phyloP scores from a whole-genome alignment of 2,329 filamentous ascomycete genomes.

The Erysiphe pulchra region DNA sequence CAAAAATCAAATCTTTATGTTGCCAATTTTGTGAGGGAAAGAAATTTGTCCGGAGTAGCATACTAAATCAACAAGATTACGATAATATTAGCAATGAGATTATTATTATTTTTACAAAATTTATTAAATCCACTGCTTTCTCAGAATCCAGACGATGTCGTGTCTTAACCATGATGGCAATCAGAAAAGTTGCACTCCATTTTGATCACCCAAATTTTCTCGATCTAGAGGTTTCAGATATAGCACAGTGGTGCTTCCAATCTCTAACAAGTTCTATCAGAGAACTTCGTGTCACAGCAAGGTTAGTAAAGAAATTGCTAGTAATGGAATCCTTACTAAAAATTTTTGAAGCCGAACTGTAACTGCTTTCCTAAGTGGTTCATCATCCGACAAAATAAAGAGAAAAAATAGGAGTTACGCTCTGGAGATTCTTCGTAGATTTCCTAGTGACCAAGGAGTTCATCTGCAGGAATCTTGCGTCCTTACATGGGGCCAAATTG shows the following conservation, averaged over 20 bases:
- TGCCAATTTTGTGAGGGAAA: conserved; percentile 12
- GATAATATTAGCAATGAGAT: conserved; percentile 15
- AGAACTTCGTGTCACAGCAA: conserved; percentile 63
- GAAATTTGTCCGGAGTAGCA: conserved; percentile 2
- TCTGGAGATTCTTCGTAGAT: conserved; percentile 42
- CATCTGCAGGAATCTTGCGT: conserved; percentile 63
- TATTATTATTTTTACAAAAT: conserved; percentile 19
- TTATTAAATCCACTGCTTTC: conserved; percentile 21
- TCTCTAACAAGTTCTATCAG: conserved; percentile 62
- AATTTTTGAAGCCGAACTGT: conserved; percentile 27
- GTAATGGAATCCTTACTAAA: conserved; percentile 2
- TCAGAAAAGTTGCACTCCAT: conserved; percentile 46
- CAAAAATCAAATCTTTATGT: conserved; percentile 7
- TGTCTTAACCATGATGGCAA: conserved; percentile 42
- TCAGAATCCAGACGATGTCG: conserved; percentile 31
- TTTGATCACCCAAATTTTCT: conserved; percentile 31
- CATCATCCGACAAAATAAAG: conserved; percentile 15
- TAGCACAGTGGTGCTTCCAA: conserved; percentile 61
- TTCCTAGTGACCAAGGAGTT: conserved; percentile 30
- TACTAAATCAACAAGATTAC: conserved; percentile 4
- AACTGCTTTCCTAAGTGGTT: conserved; percentile 33
- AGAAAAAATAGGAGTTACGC: conserved; percentile 38
- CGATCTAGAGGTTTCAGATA: conserved; percentile 36
- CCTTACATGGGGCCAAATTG: conserved; percentile 65
- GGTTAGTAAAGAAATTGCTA: conserved; percentile 17